Evolutionary conservation across 768 basidiomycete species (phyloP).

Genomic region (Rhizopogon rudus): DNA sequence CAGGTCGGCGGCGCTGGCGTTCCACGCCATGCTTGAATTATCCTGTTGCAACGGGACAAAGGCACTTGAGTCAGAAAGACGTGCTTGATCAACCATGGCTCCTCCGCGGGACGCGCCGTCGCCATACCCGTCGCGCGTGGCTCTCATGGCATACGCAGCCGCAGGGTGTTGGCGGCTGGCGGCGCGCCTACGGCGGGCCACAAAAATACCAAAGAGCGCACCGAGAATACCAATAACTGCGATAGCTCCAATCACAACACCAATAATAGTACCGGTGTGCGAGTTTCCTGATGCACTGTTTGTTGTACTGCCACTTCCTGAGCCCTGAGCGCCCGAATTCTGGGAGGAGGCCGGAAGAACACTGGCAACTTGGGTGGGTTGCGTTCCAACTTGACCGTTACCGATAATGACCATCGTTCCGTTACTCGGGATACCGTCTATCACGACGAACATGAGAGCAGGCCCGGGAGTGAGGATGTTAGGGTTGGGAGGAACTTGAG

Average conservation of each 20-base stretch:
- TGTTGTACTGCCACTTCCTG: conserved; percentile 7
- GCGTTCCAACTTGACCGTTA: conserved; percentile 68
- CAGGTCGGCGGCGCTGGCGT: conserved; percentile 46
- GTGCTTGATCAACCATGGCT: conserved; percentile 17
- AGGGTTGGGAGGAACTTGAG: conserved; percentile 80
- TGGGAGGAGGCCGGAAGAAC: conserved; percentile 34
- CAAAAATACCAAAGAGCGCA: conserved; percentile 38
- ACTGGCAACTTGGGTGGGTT: conserved; percentile 38
- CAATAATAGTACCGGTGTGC: conserved; percentile 21
- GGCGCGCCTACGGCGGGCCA: conserved; percentile 47
- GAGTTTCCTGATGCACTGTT: conserved; percentile 15
- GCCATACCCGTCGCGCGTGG: conserved; percentile 15
- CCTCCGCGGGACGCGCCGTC: conserved; percentile 12
- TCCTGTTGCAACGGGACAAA: conserved; percentile 70
- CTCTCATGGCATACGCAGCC: conserved; percentile 35
- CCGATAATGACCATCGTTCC: conserved; percentile 78
- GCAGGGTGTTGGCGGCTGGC: conserved; percentile 24
- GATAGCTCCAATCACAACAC: conserved; percentile 25
- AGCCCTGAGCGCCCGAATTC: conserved; percentile 35
- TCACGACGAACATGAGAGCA: conserved; percentile 73
- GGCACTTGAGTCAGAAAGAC: conserved; percentile 61
- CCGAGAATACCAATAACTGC: conserved; percentile 26
- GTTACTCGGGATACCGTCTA: conserved; percentile 81
- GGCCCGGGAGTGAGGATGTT: conserved; percentile 90
- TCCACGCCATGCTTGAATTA: conserved; percentile 54